These are phyloP conservation scores for Scleromitrula shiraiana DNA, from an alignment of 2,329 filamentous ascomycete species.

Conservation along the genomic window DNA sequence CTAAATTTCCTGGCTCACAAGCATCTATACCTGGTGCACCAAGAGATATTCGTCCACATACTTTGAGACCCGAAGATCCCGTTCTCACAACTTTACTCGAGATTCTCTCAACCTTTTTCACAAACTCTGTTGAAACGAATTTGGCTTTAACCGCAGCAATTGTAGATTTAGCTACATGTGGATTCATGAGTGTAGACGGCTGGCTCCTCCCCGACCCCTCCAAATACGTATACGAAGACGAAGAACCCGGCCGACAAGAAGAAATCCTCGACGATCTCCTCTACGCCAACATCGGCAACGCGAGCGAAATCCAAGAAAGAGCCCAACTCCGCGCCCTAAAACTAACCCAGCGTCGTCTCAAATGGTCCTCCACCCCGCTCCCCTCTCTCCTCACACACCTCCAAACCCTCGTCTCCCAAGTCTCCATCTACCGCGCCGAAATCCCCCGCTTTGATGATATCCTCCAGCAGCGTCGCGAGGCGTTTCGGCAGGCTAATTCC, in stretches of 20 bases:
- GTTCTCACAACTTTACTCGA: constrained; percentile 59
- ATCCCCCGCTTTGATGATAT: constrained; percentile 68
- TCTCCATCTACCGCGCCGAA: constrained; percentile 51
- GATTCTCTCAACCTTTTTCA: constrained; percentile 71
- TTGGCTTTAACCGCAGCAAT: constrained; percentile 78
- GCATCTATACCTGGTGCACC: constrained; percentile 52
- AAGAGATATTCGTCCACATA: constrained; percentile 52
- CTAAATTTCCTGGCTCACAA: constrained; percentile 46
- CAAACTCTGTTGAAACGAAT: constrained; percentile 88
- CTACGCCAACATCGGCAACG: constrained; percentile 12
- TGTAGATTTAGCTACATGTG: constrained; percentile 74
- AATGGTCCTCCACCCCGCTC: constrained; percentile 42
- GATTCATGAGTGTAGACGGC: constrained; percentile 77
- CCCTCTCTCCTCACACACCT: constrained; percentile 50
- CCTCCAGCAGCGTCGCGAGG: constrained; percentile 55
- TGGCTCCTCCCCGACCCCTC: constrained; percentile 74
- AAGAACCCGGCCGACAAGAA: constrained; percentile 26
- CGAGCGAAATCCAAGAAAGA: constrained; percentile 33
- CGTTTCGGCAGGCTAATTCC: constrained; percentile 50
- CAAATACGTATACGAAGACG: constrained; percentile 50
- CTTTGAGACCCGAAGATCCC: constrained; percentile 53
- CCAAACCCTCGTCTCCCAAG: constrained; percentile 52
- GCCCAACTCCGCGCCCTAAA: constrained; percentile 41
- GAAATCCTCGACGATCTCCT: constrained; percentile 32
- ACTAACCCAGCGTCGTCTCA: constrained; percentile 45